Percentiles rank a stretch among this genome's conserved stretches.
Conservation (phyloP, 345 rosid species). For the Dimocarpus longan region DNA sequence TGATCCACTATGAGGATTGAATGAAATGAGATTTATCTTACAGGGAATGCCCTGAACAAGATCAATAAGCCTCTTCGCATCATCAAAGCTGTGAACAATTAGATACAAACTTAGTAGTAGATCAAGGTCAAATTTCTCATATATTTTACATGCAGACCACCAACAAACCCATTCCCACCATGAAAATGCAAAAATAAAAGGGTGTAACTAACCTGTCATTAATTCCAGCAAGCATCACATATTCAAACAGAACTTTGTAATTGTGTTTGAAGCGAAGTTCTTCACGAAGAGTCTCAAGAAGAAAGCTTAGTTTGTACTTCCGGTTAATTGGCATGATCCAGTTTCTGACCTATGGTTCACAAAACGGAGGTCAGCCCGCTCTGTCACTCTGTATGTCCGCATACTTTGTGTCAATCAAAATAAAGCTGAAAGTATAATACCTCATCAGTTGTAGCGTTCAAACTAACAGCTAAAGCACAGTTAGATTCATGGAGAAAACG, state of each 20-base stretch:
- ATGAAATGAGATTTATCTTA: slow-evolving; percentile 90
- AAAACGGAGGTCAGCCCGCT: slow-evolving; percentile 15
- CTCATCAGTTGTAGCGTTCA: slow-evolving; percentile 97
- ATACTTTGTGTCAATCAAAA: neutral
- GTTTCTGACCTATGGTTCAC: slow-evolving; percentile 69
- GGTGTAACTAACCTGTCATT: slow-evolving; percentile 69
- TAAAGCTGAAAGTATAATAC: slow-evolving; percentile 35
- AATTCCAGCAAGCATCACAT: slow-evolving; percentile 88
- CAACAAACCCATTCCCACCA: slow-evolving; percentile 1
- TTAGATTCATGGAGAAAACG: slow-evolving; percentile 74
- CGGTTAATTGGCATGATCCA: slow-evolving; percentile 97
- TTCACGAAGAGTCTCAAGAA: slow-evolving; percentile 77
- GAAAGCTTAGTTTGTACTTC: slow-evolving; percentile 72
- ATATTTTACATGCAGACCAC: neutral
- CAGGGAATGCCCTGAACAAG: slow-evolving; percentile 92
- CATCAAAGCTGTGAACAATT: slow-evolving; percentile 64
- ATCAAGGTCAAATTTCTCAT: neutral
- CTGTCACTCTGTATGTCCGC: neutral
- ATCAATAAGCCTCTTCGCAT: slow-evolving; percentile 79
- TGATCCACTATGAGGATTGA: slow-evolving; percentile 86
- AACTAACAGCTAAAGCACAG: slow-evolving; percentile 92
- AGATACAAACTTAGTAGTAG: neutral
- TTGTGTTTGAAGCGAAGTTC: slow-evolving; percentile 62
- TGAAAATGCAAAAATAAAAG: neutral
- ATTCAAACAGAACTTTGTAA: slow-evolving; percentile 86